These are phyloP conservation scores for Paraglomus brasilianum DNA, from an alignment of 192 early-diverging fungal species.

Conservation along the genomic window DNA sequence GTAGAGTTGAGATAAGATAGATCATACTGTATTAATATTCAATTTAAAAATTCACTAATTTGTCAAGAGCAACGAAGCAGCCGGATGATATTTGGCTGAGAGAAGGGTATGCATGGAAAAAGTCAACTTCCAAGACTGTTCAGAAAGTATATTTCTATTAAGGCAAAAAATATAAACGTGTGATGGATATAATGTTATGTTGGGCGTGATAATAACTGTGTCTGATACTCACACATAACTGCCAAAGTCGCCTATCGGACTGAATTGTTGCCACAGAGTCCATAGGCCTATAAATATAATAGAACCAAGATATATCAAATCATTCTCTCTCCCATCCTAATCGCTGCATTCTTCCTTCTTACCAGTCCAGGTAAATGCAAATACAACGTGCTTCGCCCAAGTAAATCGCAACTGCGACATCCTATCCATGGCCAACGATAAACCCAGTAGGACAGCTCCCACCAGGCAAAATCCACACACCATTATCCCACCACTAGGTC, in stretches of 20 bases:
- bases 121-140: no score
- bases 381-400: conserved; percentile 1
- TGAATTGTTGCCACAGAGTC: background rate
- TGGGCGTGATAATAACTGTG: background rate
- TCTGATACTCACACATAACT: conserved; percentile 16
- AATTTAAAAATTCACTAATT: background rate
- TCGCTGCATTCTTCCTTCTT: background rate
- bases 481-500: background rate
- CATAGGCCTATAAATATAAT: background rate
- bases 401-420: background rate
- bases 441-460: background rate
- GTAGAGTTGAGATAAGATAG: background rate
- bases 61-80: no score
- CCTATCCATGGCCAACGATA: background rate
- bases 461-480: background rate
- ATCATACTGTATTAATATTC: background rate
- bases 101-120: no score
- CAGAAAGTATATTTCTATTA: no score
- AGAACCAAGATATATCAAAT: background rate
- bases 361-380: conserved; percentile 20
- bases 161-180: no score
- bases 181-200: no score
- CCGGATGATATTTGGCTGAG: no score
- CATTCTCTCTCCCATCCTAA: background rate
- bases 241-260: conserved; percentile 1